Percentiles rank a stretch among this genome's conserved stretches.
These are phyloP conservation scores for Plasmodium fragile DNA, from an alignment of 169 alveolate species.

Conservation along the genomic window DNA sequence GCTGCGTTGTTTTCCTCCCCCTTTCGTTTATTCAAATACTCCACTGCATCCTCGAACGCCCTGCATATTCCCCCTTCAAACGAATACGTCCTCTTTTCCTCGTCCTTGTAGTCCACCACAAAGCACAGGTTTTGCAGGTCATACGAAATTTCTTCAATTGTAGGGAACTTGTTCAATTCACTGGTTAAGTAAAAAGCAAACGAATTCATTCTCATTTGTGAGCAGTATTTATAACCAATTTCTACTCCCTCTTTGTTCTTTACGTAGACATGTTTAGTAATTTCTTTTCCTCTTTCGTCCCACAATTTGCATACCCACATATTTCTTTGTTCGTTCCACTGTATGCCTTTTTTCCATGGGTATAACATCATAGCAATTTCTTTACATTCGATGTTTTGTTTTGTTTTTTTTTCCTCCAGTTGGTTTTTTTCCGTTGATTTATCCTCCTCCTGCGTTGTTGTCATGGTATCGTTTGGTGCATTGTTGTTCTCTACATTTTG, in stretches of 20 bases:
- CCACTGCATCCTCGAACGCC: conserved; percentile 37
- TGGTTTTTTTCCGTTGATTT: not conserved
- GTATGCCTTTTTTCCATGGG: conserved; percentile 76
- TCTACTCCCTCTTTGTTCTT: conserved; percentile 72
- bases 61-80: conserved; percentile 65
- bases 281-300: conserved; percentile 60
- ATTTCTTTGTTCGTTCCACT: conserved; percentile 55
- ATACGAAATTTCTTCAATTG: conserved; percentile 45
- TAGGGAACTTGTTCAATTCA: conserved; percentile 58
- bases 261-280: conserved; percentile 65
- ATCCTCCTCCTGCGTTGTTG: not conserved
- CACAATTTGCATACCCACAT: conserved; percentile 69
- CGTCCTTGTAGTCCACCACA: conserved; percentile 22
- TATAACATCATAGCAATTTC: conserved; percentile 29
- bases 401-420: conserved; percentile 1
- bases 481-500: not conserved
- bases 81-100: conserved; percentile 12
- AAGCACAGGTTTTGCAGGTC: conserved; percentile 29
- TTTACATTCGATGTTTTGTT: conserved; percentile 14
- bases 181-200: conserved; percentile 39
- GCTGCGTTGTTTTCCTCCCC: conserved; percentile 23
- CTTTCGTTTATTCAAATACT: conserved; percentile 41
- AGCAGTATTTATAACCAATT: conserved; percentile 67
- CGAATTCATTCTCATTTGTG: conserved; percentile 1
- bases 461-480: not conserved